A percentile compares a stretch with the other conserved stretches of the same genome.
Evolutionary conservation across 225 moss, liverwort and hornwort genomes (phyloP).

Genomic region (Sphagnum tenellum): DNA sequence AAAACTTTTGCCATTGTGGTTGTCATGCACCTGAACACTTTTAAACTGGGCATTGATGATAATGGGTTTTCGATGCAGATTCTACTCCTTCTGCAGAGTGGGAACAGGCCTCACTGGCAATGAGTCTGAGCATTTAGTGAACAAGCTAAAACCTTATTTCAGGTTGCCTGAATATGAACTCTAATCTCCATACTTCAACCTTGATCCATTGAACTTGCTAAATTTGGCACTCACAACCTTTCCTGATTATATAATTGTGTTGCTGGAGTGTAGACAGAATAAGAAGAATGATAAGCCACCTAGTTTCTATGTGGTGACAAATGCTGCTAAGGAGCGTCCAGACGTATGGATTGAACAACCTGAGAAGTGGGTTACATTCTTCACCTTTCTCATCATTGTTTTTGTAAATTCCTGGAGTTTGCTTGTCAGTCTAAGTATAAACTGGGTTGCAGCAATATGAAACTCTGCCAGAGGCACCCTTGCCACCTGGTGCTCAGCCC

Average conservation of each 20-base stretch:
- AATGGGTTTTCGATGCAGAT: conserved; percentile 31
- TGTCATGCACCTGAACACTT: too few species aligned
- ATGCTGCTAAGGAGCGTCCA: conserved; percentile 74
- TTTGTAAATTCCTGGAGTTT: conserved; percentile 1
- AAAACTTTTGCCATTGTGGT: too few species aligned
- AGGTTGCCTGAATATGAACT: conserved; percentile 17
- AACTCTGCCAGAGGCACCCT: too few species aligned
- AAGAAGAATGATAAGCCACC: conserved; percentile 76
- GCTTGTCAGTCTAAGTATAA: neutral
- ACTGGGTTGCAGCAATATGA: too few species aligned
- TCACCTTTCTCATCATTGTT: neutral
- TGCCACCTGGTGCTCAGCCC: too few species aligned
- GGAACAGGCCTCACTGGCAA: conserved; percentile 72
- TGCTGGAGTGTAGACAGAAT: conserved; percentile 35
- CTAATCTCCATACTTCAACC: too few species aligned
- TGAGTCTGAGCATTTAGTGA: conserved; percentile 54
- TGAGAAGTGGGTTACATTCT: conserved; percentile 46
- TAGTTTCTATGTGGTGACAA: conserved; percentile 60
- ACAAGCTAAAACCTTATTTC: conserved; percentile 83
- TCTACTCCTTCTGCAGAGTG: conserved; percentile 80
- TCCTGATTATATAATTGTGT: neutral
- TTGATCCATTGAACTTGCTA: too few species aligned
- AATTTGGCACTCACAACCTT: too few species aligned
- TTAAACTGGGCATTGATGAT: conserved; percentile 1
- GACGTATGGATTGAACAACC: conserved; percentile 95